Percentiles rank a stretch among this genome's conserved stretches.
phyloP scores from a whole-genome alignment of 2,329 filamentous ascomycete species.

The Fragosphaeria purpurea region DNA sequence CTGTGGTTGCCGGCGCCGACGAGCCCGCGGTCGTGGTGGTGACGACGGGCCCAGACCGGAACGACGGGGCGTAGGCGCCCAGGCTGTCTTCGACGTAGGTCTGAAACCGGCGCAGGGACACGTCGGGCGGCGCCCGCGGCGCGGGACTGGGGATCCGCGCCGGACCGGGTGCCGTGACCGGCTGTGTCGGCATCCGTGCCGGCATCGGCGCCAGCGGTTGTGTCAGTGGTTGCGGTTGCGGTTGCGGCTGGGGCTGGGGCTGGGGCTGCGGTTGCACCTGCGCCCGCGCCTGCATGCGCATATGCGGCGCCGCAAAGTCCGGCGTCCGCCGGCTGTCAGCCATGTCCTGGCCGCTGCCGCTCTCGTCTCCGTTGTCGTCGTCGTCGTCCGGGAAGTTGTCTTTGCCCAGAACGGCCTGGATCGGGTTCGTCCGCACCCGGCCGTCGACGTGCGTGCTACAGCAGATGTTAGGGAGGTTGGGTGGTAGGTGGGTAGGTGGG shows the following conservation, averaged over 20 bases:
- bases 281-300: neutral
- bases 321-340: neutral
- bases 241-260: neutral
- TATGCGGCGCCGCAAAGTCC: neutral
- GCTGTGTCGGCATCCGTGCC: neutral
- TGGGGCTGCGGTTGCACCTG: neutral
- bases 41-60: neutral
- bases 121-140: neutral
- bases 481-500: no score
- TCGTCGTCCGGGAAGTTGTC: neutral
- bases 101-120: slow-evolving; percentile 9
- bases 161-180: neutral
- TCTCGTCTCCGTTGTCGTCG: neutral
- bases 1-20: neutral
- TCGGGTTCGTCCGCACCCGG: neutral
- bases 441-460: slow-evolving; percentile 8
- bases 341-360: neutral
- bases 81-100: slow-evolving; percentile 9
- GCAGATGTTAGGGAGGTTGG: no score
- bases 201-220: neutral
- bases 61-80: slow-evolving; percentile 8
- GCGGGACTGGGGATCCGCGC: slow-evolving; percentile 1
- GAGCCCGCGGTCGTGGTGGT: no score
- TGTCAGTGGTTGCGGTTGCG: neutral
- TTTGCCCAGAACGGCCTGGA: neutral